phyloP scores from a whole-genome alignment of 2,329 filamentous ascomycete species.

The Ampelomyces quisqualis region DNA sequence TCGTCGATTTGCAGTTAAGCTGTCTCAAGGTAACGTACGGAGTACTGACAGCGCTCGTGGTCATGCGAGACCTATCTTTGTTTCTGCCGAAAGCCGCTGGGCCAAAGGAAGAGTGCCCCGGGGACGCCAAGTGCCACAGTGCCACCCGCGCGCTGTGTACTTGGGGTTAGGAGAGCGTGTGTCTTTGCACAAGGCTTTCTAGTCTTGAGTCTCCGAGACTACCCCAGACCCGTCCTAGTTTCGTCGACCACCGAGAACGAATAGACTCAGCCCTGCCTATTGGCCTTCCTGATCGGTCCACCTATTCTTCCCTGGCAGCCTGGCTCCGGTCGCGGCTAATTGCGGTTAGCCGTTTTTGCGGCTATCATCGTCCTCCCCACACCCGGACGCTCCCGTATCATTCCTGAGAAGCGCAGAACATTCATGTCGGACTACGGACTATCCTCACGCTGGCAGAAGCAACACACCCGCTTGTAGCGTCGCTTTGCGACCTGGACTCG shows the following conservation, averaged over 20 bases:
- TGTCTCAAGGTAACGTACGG: too few species aligned
- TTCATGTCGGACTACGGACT: too few species aligned
- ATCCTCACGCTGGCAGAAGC: background rate
- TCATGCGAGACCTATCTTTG: too few species aligned
- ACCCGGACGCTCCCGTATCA: background rate
- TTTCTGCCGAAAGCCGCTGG: too few species aligned
- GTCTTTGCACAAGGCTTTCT: background rate
- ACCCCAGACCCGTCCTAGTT: background rate
- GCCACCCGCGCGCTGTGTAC: too few species aligned
- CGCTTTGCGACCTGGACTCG: conserved; percentile 3
- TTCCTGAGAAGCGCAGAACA: background rate
- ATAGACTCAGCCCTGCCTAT: background rate
- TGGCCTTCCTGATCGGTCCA: background rate
- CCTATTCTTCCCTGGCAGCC: background rate
- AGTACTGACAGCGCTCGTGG: too few species aligned
- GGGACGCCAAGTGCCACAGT: too few species aligned
- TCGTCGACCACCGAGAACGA: background rate
- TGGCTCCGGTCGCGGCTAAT: background rate
- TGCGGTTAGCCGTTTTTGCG: conserved; percentile 3
- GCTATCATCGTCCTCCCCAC: background rate
- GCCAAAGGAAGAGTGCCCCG: too few species aligned
- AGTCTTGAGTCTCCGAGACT: background rate
- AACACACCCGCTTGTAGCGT: conserved; percentile 7
- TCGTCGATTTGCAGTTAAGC: too few species aligned
- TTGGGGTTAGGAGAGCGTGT: too few species aligned